phyloP scores from a whole-genome alignment of 257 asterid species.

The Solanum medicagineum region DNA sequence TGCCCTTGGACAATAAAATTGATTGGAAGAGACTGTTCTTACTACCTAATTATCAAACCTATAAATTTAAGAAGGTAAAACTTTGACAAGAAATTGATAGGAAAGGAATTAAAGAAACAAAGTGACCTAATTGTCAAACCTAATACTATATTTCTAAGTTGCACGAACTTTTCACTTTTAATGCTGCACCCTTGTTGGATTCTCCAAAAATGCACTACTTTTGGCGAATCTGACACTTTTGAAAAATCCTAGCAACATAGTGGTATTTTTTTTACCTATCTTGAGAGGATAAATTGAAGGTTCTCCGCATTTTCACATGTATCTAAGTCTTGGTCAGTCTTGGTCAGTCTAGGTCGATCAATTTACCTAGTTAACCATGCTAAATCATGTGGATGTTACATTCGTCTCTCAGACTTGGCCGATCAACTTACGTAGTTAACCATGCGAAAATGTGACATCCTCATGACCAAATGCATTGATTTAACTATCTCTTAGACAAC shows the following conservation, averaged over 20 bases:
- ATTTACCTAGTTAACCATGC: not conserved
- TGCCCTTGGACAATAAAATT: not conserved
- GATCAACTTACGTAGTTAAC: not conserved
- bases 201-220: too few species aligned
- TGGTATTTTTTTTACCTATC: not conserved
- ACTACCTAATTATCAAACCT: not conserved
- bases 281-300: not conserved
- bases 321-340: not conserved
- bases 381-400: not conserved
- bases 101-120: not conserved
- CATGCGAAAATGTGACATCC: not conserved
- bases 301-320: not conserved
- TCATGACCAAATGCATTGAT: not conserved
- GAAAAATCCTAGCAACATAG: too few species aligned
- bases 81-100: not conserved
- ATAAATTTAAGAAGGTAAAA: not conserved
- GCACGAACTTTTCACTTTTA: too few species aligned
- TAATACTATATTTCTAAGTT: not conserved
- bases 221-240: too few species aligned
- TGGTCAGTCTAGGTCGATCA: not conserved
- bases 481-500: not conserved
- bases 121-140: not conserved
- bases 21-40: not conserved
- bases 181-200: too few species aligned
- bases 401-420: not conserved